phyloP scores from a whole-genome alignment of 2,329 filamentous ascomycete genomes.

The Fusarium chaquense region DNA sequence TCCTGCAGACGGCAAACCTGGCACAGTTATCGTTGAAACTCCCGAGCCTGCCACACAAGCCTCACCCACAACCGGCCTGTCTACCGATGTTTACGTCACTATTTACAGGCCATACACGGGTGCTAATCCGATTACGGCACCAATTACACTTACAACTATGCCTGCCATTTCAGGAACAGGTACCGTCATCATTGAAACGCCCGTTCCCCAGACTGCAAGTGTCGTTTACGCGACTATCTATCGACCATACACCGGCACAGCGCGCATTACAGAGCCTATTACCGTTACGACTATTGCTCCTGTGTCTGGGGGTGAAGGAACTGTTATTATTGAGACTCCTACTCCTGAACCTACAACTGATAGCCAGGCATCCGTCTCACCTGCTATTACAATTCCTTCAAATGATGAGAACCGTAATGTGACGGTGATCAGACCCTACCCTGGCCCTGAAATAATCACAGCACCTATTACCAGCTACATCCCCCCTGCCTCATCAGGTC shows the following conservation, averaged over 20 bases:
- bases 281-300: conserved; percentile 19
- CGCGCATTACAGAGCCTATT: conserved; percentile 1
- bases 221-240: conserved; percentile 12
- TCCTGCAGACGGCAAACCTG: conserved; percentile 19
- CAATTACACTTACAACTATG: conserved; percentile 24
- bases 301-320: conserved; percentile 15
- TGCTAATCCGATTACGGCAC: conserved; percentile 15
- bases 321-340: conserved; percentile 26
- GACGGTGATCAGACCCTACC: conserved; percentile 17
- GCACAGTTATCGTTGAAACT: conserved; percentile 35
- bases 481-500: not conserved
- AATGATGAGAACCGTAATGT: conserved; percentile 14
- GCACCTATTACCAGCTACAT: conserved; percentile 12
- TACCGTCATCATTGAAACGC: conserved; percentile 32
- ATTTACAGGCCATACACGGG: conserved; percentile 28
- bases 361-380: not conserved
- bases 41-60: conserved; percentile 1
- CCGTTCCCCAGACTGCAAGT: conserved; percentile 1
- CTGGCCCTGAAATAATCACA: conserved; percentile 7
- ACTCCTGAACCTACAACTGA: conserved; percentile 7
- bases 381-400: conserved; percentile 15
- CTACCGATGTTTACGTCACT: conserved; percentile 18
- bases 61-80: not conserved
- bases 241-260: conserved; percentile 17
- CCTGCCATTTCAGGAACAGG: conserved; percentile 28